Evolutionary conservation across 2,329 filamentous ascomycete species (phyloP).

Genomic region (Apiospora aurea): DNA sequence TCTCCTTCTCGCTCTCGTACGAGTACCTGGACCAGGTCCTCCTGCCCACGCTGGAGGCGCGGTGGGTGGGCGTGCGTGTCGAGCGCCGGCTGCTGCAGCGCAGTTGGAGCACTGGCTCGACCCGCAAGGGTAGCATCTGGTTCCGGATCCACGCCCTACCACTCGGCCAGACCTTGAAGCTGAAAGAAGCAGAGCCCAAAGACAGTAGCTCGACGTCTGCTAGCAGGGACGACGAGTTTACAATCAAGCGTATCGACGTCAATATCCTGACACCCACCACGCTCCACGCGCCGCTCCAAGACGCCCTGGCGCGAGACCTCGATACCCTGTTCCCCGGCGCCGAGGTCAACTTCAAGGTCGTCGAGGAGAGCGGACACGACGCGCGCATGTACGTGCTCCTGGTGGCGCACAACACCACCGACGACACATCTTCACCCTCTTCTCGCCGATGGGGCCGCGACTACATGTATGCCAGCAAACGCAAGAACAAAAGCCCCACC

Average conservation of each 20-base stretch:
- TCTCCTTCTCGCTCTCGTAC: slow-evolving; percentile 62
- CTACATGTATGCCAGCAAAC: slow-evolving; percentile 46
- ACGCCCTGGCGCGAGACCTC: slow-evolving; percentile 49
- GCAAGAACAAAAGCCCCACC: slow-evolving; percentile 48
- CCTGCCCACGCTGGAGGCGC: slow-evolving; percentile 58
- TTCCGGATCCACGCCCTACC: slow-evolving; percentile 53
- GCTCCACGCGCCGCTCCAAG: slow-evolving; percentile 51
- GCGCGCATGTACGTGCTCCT: slow-evolving; percentile 63
- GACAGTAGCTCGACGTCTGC: slow-evolving; percentile 23
- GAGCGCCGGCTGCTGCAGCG: slow-evolving; percentile 53
- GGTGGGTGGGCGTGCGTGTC: slow-evolving; percentile 55
- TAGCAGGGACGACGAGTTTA: slow-evolving; percentile 33
- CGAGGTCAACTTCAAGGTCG: slow-evolving; percentile 52
- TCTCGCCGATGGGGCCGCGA: slow-evolving; percentile 57
- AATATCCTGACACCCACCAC: slow-evolving; percentile 57
- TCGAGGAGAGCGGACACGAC: slow-evolving; percentile 59
- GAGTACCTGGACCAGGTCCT: slow-evolving; percentile 70
- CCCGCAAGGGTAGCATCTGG: slow-evolving; percentile 50
- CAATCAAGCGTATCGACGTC: slow-evolving; percentile 55
- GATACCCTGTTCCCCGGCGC: slow-evolving; percentile 50
- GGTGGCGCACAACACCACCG: slow-evolving; percentile 55
- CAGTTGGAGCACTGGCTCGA: slow-evolving; percentile 59
- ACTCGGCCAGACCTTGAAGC: slow-evolving; percentile 46
- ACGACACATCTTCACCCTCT: not conserved
- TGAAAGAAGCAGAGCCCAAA: slow-evolving; percentile 34